These are phyloP conservation scores for Solanum chilense DNA, from an alignment of 257 asterid species.

Conservation along the genomic window DNA sequence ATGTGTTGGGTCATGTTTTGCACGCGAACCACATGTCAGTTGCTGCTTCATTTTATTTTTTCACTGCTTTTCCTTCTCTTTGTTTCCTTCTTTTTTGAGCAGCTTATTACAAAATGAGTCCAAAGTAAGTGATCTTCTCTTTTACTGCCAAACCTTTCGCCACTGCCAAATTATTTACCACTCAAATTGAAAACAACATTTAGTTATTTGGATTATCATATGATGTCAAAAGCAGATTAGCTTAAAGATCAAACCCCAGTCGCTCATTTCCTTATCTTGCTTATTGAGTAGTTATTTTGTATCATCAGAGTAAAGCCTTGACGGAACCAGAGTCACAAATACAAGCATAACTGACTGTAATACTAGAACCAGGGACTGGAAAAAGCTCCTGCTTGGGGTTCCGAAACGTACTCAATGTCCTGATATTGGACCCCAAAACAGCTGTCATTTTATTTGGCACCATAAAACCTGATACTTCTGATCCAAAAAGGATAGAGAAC, in stretches of 20 bases:
- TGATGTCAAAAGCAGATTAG: background rate
- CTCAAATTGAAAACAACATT: background rate
- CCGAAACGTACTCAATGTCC: background rate
- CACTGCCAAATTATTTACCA: background rate
- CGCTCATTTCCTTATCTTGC: background rate
- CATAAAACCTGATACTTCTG: background rate
- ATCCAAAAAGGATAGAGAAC: background rate
- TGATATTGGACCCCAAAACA: background rate
- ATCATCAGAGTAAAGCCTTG: background rate
- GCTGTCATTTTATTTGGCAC: background rate
- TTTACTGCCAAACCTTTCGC: background rate
- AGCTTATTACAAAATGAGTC: background rate
- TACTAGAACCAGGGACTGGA: background rate
- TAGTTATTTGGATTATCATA: background rate
- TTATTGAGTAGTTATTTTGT: background rate
- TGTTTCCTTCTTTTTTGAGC: background rate
- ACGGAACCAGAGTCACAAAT: background rate
- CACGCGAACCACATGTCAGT: background rate
- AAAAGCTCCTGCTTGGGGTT: background rate
- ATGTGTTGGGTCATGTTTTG: background rate
- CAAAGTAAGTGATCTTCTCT: background rate
- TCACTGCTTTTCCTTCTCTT: background rate
- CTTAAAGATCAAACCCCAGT: background rate
- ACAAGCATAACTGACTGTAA: background rate
- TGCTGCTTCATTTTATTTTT: background rate